Evolutionary conservation across 2,329 filamentous ascomycete genomes (phyloP), one percentile per base, ranked within the genome.

Genomic region (Scedosporium aurantiacum): DNA sequence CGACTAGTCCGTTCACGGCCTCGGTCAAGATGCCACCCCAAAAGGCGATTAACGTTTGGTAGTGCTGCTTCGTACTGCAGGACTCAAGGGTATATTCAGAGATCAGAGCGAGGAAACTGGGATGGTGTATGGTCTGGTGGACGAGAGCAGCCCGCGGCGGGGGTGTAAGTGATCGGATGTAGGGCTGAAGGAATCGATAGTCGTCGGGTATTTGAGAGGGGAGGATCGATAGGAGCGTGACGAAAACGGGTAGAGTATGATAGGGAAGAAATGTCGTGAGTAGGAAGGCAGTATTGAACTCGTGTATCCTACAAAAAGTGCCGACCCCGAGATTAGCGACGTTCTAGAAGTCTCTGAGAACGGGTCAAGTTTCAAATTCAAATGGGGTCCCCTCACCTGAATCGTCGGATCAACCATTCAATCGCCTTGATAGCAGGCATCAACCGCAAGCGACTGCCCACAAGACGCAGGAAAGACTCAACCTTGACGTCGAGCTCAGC

Each of bases 351-450:
- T 21, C 10, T 8, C n/a, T 37, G 10, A 2, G 32, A 37, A 37
- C 10, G 32, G 32, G 10, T 37, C 32, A 4, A 37, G 32, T 37
- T 37, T 12, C 32, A 12, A 37, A 37, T 37, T 12, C 32, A 12
- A 37, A 37, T 12, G 32, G 10, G 32, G 32, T 37, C 4, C 6
- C 67, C 80, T 64, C 77, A 95, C 91, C 87, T 85, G 70, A 97
- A 99, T 68, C 93, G 82, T 69, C 94, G 82, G 61, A 99, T 83
- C 56, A 99, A 81, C 94, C 94, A 99, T 77, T 99, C 95, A 43
- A 97, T 80, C 16, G 92, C 86, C 75, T 95, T 96, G 60, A 96
- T 84, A 0, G 90, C 91, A 47, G 94, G 93, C 76, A 88, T 91
- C 37, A 99, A 79, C 65, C 93, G 80, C 66, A 99, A 72, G 47